A percentile compares a stretch with the other conserved stretches of the same genome.
phyloP scores from a whole-genome alignment of 768 basidiomycete species.

The Hemileccinum impolitum region DNA sequence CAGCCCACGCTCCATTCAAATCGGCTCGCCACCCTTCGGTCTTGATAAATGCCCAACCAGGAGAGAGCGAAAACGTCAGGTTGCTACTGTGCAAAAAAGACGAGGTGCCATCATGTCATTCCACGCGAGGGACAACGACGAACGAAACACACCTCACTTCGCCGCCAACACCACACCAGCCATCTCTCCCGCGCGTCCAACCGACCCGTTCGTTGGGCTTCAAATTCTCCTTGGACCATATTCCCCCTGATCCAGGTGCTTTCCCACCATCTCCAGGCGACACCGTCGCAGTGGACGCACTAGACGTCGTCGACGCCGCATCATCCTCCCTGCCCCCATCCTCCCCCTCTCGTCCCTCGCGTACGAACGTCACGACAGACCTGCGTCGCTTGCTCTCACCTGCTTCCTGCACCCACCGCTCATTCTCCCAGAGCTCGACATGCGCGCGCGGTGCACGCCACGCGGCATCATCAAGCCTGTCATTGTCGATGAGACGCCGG shows the following conservation, averaged over 20 bases:
- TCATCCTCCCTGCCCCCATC: slow-evolving; percentile 11
- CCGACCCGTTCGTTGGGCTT: slow-evolving; percentile 46
- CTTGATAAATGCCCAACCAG: not conserved
- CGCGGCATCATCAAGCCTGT: slow-evolving; percentile 56
- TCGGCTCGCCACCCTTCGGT: not conserved
- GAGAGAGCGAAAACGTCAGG: not conserved
- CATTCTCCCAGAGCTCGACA: slow-evolving; percentile 82
- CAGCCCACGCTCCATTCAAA: not conserved
- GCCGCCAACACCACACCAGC: slow-evolving; percentile 60
- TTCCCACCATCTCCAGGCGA: no score
- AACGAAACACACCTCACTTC: slow-evolving; percentile 54
- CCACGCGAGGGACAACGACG: no score
- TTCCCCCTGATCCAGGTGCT: slow-evolving; percentile 1
- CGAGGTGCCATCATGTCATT: no score
- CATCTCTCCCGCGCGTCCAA: slow-evolving; percentile 74
- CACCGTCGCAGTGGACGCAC: not conserved
- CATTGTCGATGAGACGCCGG: slow-evolving; percentile 54
- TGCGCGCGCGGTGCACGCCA: slow-evolving; percentile 64
- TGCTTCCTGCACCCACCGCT: slow-evolving; percentile 46
- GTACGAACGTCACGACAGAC: slow-evolving; percentile 1
- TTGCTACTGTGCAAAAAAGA: not conserved
- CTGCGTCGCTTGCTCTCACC: slow-evolving; percentile 5
- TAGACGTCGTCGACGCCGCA: slow-evolving; percentile 4
- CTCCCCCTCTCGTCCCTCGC: slow-evolving; percentile 6
- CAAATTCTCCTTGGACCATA: slow-evolving; percentile 39